Evolutionary conservation across 441 rosid species (phyloP).

Genomic region (Bruguiera hainesii): DNA sequence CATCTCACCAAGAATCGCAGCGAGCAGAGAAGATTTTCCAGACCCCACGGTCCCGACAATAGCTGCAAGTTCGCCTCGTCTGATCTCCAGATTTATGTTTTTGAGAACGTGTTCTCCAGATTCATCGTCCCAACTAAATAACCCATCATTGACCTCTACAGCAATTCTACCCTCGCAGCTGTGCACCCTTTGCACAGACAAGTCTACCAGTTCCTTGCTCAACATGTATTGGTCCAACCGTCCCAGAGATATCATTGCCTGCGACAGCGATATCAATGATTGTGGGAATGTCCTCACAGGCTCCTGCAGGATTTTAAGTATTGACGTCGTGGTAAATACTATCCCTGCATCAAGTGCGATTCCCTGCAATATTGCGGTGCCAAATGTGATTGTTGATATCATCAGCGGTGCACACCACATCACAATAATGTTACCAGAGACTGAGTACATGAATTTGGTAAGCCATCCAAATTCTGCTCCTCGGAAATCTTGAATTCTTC

Average conservation of each 20-base stretch:
- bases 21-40: constrained; percentile 82
- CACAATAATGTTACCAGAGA: constrained; percentile 66
- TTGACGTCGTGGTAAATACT: constrained; percentile 75
- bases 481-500: constrained; percentile 63
- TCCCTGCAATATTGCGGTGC: constrained; percentile 60
- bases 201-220: constrained; percentile 62
- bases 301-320: constrained; percentile 89
- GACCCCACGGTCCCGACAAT: constrained; percentile 93
- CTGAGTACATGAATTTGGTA: constrained; percentile 73
- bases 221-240: constrained; percentile 74
- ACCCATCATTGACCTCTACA: constrained; percentile 65
- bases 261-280: constrained; percentile 89
- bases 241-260: constrained; percentile 82
- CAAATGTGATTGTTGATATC: constrained; percentile 74
- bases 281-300: constrained; percentile 90
- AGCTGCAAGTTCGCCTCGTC: constrained; percentile 77
- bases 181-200: constrained; percentile 54
- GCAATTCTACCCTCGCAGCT: constrained; percentile 55
- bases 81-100: constrained; percentile 55
- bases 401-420: constrained; percentile 81
- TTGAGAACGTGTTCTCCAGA: constrained; percentile 50
- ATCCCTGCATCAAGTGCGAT: constrained; percentile 78
- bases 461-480: constrained; percentile 77
- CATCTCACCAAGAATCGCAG: constrained; percentile 95
- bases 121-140: constrained; percentile 87